Conservation (phyloP, 495 filamentous ascomycete species). For the Penicillium turbatum region DNA sequence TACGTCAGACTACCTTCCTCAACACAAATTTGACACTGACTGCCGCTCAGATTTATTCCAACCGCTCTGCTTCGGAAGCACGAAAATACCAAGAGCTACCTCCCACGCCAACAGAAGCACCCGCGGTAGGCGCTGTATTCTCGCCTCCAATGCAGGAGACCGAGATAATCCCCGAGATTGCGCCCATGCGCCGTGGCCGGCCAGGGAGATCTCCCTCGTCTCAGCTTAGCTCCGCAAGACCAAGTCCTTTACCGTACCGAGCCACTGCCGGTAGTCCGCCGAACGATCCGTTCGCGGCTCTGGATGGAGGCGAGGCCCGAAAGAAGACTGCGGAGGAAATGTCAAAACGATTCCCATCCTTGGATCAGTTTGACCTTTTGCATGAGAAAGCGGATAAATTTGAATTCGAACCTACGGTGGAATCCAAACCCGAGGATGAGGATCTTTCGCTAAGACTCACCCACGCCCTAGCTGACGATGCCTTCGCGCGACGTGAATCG, state of each 20-base stretch:
- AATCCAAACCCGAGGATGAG: slow-evolving; percentile 49
- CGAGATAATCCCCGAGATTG: slow-evolving; percentile 79
- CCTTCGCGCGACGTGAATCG: slow-evolving; percentile 56
- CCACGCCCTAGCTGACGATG: slow-evolving; percentile 83
- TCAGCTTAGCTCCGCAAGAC: slow-evolving; percentile 47
- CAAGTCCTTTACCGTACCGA: slow-evolving; percentile 70
- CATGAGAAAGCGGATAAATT: slow-evolving; percentile 85
- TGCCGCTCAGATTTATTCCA: slow-evolving; percentile 70
- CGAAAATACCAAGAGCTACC: slow-evolving; percentile 60
- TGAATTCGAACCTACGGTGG: slow-evolving; percentile 64
- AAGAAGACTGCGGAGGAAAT: slow-evolving; percentile 66
- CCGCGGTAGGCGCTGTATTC: slow-evolving; percentile 66
- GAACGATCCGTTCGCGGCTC: slow-evolving; percentile 84
- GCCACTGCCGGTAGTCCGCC: slow-evolving; percentile 41
- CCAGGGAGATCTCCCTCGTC: slow-evolving; percentile 54
- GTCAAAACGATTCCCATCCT: slow-evolving; percentile 77
- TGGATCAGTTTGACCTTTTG: slow-evolving; percentile 89
- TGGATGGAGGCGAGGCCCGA: slow-evolving; percentile 61
- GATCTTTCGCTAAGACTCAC: slow-evolving; percentile 72
- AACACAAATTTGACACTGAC: slow-evolving; percentile 11
- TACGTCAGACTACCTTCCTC: slow-evolving; percentile 41
- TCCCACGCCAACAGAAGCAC: slow-evolving; percentile 48
- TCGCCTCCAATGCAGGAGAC: slow-evolving; percentile 62
- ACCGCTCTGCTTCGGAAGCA: slow-evolving; percentile 58
- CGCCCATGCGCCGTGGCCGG: slow-evolving; percentile 88